Base-by-base conservation (phyloP, 345 rosid genomes). In the Viola odorata region DNA sequence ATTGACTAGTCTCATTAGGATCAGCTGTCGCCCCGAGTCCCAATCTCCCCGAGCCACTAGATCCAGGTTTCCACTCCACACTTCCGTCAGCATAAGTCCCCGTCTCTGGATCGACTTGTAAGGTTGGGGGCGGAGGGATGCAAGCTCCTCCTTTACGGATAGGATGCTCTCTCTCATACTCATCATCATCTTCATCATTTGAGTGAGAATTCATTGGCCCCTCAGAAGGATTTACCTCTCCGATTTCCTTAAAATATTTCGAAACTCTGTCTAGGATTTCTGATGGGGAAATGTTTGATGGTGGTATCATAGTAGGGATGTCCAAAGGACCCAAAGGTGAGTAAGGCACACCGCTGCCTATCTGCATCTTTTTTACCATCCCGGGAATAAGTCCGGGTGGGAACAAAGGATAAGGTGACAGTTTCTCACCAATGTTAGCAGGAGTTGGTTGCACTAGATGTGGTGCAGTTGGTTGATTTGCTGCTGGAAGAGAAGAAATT, bases 371-470 rank as follows among this genome's bases (percentile, higher is more conserved):
- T 75, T 84, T 86, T 36, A 94, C 99, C 99, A 94, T 94, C 51
- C 97, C 99, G 53, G 99, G 99, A 56, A 94, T 90, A 61, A 94
- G 88, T 74, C 96, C 99, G 14, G 97, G 99, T 45, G 99, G 99
- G 71, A 94, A 94, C 54, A 90, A 77, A 58, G 99, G 99, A 75
- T 90, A 95, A 6, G 96, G 92, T 37, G 97, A 82, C 71, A 79
- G 67, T 44, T 90, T 95, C 70, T 95, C 97, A 48, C 74, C 86
- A 37, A 68, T 64, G 61, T 67, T 69, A 58, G 84, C 71, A 60
- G 79, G 60, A 73, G 78, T 64, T 23, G 57, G 41, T 68, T 57
- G 77, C 53, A 73, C 47, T 54, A 65, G 53, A 59, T 14, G 73
- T 15, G 66, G 68, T 56, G 61, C 58, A 58, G 81, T 61, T 23